phyloP scores from a whole-genome alignment of 768 basidiomycete species.

The Rickenella mellea region DNA sequence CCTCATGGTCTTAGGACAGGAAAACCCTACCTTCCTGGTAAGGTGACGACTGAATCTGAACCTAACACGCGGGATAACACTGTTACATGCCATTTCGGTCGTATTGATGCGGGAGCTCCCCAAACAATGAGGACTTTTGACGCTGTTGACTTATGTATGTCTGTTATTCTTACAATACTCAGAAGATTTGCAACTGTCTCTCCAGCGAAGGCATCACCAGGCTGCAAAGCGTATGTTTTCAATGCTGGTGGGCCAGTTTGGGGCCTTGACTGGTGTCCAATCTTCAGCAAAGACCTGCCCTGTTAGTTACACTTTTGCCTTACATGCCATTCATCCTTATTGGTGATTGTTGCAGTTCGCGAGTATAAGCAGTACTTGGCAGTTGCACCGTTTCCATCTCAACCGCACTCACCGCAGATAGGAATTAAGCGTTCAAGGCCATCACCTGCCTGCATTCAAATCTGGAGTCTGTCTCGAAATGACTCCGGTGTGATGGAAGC shows the following conservation, averaged over 20 bases:
- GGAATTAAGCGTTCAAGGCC: slow-evolving; percentile 51
- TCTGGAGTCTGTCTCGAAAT: slow-evolving; percentile 57
- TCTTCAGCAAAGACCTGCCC: slow-evolving; percentile 44
- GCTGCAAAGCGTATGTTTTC: slow-evolving; percentile 60
- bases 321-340: background rate
- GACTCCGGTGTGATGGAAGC: slow-evolving; percentile 4
- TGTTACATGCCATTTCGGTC: slow-evolving; percentile 60
- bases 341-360: slow-evolving; percentile 28
- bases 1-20: too few relatives aligned
- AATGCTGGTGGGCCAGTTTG: slow-evolving; percentile 87
- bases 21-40: too few relatives aligned
- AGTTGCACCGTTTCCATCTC: slow-evolving; percentile 63
- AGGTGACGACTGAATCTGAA: slow-evolving; percentile 39
- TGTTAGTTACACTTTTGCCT: slow-evolving; percentile 26
- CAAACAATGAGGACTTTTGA: slow-evolving; percentile 47
- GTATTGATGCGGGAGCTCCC: slow-evolving; percentile 40
- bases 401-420: slow-evolving; percentile 52
- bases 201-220: slow-evolving; percentile 52
- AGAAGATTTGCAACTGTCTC: slow-evolving; percentile 2
- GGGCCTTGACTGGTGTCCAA: slow-evolving; percentile 92
- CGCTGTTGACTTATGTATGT: slow-evolving; percentile 47
- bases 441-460: slow-evolving; percentile 64
- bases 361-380: slow-evolving; percentile 73
- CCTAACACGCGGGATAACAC: slow-evolving; percentile 41
- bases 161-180: background rate